Evolutionary conservation across 208 protist species (phyloP).

Genomic region (Trypanosoma vivax): DNA sequence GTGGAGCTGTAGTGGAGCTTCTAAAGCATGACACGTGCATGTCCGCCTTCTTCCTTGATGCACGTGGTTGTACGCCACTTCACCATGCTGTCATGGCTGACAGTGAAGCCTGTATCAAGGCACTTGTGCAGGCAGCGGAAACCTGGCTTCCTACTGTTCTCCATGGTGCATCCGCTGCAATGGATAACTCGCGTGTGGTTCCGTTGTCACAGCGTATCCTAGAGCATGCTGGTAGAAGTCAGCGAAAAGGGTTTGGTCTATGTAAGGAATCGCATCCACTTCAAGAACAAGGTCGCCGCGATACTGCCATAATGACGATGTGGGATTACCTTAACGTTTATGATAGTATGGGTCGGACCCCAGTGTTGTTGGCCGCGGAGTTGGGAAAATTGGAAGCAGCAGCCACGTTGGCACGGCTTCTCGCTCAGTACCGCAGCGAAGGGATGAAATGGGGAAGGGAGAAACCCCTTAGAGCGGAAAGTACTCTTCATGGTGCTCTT

Average conservation of each 20-base stretch:
- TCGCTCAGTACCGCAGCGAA: not conserved
- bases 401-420: too few species aligned
- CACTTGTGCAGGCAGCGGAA: conserved; percentile 1
- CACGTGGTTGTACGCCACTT: conserved; percentile 45
- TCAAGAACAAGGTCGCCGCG: not conserved
- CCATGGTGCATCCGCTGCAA: conserved; percentile 1
- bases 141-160: conserved; percentile 11
- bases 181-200: conserved; percentile 3
- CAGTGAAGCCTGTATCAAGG: conserved; percentile 1
- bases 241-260: too few species aligned
- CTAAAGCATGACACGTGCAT: conserved; percentile 17
- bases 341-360: conserved; percentile 22
- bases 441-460: not conserved
- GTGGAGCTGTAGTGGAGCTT: conserved; percentile 30
- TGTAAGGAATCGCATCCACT: not conserved
- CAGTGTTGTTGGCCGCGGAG: conserved; percentile 24
- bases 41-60: conserved; percentile 31
- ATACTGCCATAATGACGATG: not conserved
- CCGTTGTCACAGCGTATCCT: conserved; percentile 11
- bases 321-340: conserved; percentile 16
- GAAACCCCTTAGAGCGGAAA: not conserved
- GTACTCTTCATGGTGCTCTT: not conserved
- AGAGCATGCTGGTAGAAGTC: not conserved
- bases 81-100: conserved; percentile 29
- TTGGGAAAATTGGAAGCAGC: conserved; percentile 11